These are phyloP conservation scores for Ciborinia camelliae DNA, from an alignment of 2,329 filamentous ascomycete genomes.

Conservation along the genomic window DNA sequence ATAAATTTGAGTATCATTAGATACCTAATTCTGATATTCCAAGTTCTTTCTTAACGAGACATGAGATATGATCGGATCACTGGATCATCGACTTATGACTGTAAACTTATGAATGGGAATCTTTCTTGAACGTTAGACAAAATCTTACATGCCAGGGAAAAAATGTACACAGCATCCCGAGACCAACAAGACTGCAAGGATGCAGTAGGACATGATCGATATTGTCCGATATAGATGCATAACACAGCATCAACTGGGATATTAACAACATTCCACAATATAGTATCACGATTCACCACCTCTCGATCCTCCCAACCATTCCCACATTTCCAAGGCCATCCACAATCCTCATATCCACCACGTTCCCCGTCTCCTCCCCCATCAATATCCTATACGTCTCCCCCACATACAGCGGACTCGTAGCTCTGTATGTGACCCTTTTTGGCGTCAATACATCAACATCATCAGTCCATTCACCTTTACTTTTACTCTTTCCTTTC, in stretches of 20 bases:
- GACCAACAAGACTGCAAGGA: not conserved
- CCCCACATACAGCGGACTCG: constrained; percentile 48
- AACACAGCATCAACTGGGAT: not conserved
- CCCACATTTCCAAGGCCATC: constrained; percentile 34
- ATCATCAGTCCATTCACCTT: not conserved
- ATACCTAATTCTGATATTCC: not conserved
- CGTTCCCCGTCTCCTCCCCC: constrained; percentile 37
- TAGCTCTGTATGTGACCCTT: constrained; percentile 47
- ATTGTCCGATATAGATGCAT: not conserved
- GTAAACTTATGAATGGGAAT: not conserved
- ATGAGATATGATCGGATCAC: too few species aligned
- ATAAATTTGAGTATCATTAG: not conserved
- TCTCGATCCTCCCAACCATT: constrained; percentile 37
- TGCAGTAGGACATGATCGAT: not conserved
- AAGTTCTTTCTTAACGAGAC: too few species aligned
- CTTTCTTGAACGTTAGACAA: not conserved
- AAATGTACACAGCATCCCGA: not conserved
- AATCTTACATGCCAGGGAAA: not conserved
- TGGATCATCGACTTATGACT: not conserved
- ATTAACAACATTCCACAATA: not conserved
- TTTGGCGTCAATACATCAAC: constrained; percentile 36
- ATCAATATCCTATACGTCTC: constrained; percentile 46
- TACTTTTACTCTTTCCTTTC: constrained; percentile 40
- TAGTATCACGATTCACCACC: not conserved
- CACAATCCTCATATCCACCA: constrained; percentile 30